Evolutionary conservation across 768 basidiomycete genomes (phyloP).

Genomic region (Mrakia frigida): DNA sequence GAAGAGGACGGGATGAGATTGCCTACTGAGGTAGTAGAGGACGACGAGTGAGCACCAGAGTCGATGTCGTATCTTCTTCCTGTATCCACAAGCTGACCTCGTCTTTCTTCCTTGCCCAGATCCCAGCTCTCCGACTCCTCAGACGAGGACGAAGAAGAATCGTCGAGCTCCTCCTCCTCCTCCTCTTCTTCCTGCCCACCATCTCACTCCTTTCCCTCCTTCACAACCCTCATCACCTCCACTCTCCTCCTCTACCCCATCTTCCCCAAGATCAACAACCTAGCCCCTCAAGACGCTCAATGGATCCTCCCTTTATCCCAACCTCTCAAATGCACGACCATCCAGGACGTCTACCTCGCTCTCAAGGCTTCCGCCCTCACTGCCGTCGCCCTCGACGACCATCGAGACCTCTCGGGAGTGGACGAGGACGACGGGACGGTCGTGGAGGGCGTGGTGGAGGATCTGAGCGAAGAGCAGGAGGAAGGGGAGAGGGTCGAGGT

Average conservation of each 20-base stretch:
- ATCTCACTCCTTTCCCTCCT: conserved; percentile 67
- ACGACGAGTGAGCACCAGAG: conserved; percentile 18
- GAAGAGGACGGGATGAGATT: conserved; percentile 78
- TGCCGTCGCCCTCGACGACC: conserved; percentile 13
- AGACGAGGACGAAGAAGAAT: not conserved
- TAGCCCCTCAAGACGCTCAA: conserved; percentile 88
- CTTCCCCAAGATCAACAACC: conserved; percentile 95
- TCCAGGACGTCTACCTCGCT: conserved; percentile 83
- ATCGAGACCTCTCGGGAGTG: not conserved
- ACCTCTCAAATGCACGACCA: conserved; percentile 78
- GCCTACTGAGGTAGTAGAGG: conserved; percentile 60
- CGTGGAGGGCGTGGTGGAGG: conserved; percentile 59
- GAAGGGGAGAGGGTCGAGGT: conserved; percentile 55
- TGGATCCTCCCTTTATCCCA: conserved; percentile 82
- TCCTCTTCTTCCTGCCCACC: conserved; percentile 9
- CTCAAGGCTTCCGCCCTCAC: conserved; percentile 85
- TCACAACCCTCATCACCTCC: conserved; percentile 61
- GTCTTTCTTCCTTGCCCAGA: not conserved
- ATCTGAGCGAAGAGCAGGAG: conserved; percentile 2
- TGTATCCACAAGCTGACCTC: too few relatives aligned
- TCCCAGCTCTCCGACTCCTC: conserved; percentile 20
- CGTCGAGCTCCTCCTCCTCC: conserved; percentile 12
- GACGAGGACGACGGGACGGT: conserved; percentile 38
- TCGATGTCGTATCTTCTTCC: not conserved
- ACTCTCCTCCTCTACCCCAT: conserved; percentile 58